Conservation (phyloP, 192 early-diverging fungal genomes). For the Backusella liffmaniae region DNA sequence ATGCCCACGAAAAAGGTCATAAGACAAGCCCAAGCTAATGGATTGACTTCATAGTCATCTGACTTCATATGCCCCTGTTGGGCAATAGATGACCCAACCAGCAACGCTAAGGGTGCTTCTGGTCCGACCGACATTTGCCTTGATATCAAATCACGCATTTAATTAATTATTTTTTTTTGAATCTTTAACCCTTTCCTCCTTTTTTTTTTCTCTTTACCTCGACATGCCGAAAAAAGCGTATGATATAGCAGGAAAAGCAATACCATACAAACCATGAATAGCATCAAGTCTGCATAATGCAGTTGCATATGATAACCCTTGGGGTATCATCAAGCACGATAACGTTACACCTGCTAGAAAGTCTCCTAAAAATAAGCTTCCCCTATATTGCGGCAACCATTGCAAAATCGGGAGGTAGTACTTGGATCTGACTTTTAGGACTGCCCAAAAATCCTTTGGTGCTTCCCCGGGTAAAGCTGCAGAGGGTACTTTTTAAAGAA, state of each 20-base stretch:
- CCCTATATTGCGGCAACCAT: conserved; percentile 85
- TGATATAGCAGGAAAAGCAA: conserved; percentile 77
- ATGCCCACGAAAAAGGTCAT: conserved; percentile 84
- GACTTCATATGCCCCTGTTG: conserved; percentile 35
- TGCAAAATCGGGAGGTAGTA: conserved; percentile 95
- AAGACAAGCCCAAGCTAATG: conserved; percentile 61
- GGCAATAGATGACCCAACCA: conserved; percentile 24
- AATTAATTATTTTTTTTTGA: neutral
- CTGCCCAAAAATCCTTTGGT: conserved; percentile 28
- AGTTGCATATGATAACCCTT: conserved; percentile 85
- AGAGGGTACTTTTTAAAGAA: conserved; percentile 9
- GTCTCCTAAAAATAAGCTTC: conserved; percentile 66
- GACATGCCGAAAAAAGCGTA: conserved; percentile 96
- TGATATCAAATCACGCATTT: neutral
- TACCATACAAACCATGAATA: conserved; percentile 86
- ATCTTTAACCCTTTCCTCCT: neutral
- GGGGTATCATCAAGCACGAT: conserved; percentile 69
- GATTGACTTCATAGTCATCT: conserved; percentile 38
- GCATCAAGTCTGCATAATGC: conserved; percentile 80
- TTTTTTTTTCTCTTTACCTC: conserved; percentile 43
- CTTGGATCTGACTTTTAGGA: conserved; percentile 62
- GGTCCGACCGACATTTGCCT: conserved; percentile 93
- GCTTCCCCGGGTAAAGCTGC: neutral
- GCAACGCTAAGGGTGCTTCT: conserved; percentile 51
- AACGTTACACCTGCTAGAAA: conserved; percentile 84